Base-by-base conservation (phyloP, 331 rosid genomes). In the Prunus yedoensis region DNA sequence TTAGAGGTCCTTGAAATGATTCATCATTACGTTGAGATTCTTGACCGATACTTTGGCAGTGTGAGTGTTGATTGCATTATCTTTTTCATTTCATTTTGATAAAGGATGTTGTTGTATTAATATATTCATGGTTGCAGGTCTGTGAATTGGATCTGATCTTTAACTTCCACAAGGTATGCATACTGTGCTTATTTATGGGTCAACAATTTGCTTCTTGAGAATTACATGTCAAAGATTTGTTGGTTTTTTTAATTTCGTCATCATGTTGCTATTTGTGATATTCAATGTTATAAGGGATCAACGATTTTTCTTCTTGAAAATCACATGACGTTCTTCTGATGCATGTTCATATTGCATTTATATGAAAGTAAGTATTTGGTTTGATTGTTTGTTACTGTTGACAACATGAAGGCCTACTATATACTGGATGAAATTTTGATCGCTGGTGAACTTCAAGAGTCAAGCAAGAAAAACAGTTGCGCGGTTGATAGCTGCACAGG, bases 381-480 rank as follows among this genome's bases (percentile, higher is more conserved):
- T 62, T 74, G 35, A 38, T 67, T 83, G 66, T 38, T 53, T 54
- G 38, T 38, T 47, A 28, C 69, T 78, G 50, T 74, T 54, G 51
- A 50, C 41, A 82, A 84, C 83, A 64, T 79, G 79, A 54, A 94
- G 97, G 99, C 97, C 63, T 92, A 94, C 78, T 92, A 92, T 78
- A 87, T 94, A 81, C 88, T 92, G 57, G 99, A 94, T 68, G 97
- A 92, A 79, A 76, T 94, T 84, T 78, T 94, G 77, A 90, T 94
- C 74, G 97, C 97, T 14, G 97, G 97, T 12, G 99, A 94, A 79
- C 99, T 94, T 79, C 97, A 92, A 85, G 99, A 95, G 70, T 87
- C 99, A 1, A 94, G 97, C 97, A 94, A 94, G 91, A n/a, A 94
- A 92, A 87, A 89, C 94, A 5, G 85, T 94, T 75, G 97, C 99